These are phyloP conservation scores for Striga asiatica DNA, from an alignment of 257 asterid species.

Conservation along the genomic window DNA sequence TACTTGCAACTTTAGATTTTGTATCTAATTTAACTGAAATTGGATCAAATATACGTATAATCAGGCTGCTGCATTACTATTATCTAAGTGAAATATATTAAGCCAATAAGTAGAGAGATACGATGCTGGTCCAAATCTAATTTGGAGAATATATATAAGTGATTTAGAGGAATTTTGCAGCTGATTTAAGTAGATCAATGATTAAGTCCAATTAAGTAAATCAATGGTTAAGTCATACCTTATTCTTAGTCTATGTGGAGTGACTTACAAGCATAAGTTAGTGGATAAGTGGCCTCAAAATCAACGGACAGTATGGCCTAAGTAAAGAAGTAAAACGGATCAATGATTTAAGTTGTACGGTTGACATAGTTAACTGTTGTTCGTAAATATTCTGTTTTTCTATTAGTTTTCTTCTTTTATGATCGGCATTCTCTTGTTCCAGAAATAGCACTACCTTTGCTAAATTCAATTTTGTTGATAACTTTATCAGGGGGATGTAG, in stretches of 20 bases:
- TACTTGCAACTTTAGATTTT: background rate
- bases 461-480: slow-evolving; percentile 11
- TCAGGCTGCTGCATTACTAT: background rate
- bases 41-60: background rate
- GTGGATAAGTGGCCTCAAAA: background rate
- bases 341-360: background rate
- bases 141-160: background rate
- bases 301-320: background rate
- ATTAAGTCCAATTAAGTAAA: no score
- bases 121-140: background rate
- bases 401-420: background rate
- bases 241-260: background rate
- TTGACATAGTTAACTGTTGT: background rate
- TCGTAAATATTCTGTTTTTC: background rate
- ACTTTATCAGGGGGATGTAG: slow-evolving; percentile 60
- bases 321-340: background rate
- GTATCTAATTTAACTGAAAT: background rate
- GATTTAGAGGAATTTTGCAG: no score
- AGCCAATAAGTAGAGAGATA: no score
- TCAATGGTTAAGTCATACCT: background rate
- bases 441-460: slow-evolving; percentile 11
- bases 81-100: background rate
- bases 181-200: background rate
- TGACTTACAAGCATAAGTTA: background rate
- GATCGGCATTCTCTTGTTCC: background rate